Conservation (phyloP, 768 basidiomycete genomes). For the Leccinum fibrillosum region DNA sequence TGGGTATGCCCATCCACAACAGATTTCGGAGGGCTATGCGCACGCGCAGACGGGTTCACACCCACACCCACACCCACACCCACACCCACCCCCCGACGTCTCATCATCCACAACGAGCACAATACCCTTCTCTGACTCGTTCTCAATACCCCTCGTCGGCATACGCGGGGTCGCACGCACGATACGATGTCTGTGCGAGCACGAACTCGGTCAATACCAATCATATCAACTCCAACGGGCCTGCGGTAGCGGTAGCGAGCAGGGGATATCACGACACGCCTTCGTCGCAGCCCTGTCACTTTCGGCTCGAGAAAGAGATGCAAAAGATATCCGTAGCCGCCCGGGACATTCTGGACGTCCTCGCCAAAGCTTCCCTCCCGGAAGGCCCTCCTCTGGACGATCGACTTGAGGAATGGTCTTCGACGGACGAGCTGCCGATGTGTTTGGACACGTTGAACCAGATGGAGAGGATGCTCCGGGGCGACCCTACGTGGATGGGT, state of each 20-base stretch:
- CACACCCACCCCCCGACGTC: conserved; percentile 16
- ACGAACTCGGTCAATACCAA: conserved; percentile 14
- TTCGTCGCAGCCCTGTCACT: conserved; percentile 5
- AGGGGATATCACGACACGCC: conserved; percentile 26
- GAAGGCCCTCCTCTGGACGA: conserved; percentile 5
- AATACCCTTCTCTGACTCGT: conserved; percentile 25
- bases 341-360: neutral
- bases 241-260: conserved; percentile 6
- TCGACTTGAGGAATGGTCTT: conserved; percentile 10
- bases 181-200: conserved; percentile 27
- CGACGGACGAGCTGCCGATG: neutral
- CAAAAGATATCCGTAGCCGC: conserved; percentile 6
- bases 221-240: conserved; percentile 3
- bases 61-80: neutral
- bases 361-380: neutral
- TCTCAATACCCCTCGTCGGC: conserved; percentile 24
- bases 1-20: conserved; percentile 20
- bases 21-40: conserved; percentile 16
- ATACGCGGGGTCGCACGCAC: conserved; percentile 27
- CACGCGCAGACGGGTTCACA: conserved; percentile 21
- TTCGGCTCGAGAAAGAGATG: conserved; percentile 15
- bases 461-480: conserved; percentile 9
- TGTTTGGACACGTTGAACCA: conserved; percentile 5
- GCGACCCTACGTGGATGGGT: neutral
- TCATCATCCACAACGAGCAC: conserved; percentile 22